These are phyloP conservation scores for Carnegiea gigantea DNA, from an alignment of 179 eudicot genomes.

Conservation along the genomic window DNA sequence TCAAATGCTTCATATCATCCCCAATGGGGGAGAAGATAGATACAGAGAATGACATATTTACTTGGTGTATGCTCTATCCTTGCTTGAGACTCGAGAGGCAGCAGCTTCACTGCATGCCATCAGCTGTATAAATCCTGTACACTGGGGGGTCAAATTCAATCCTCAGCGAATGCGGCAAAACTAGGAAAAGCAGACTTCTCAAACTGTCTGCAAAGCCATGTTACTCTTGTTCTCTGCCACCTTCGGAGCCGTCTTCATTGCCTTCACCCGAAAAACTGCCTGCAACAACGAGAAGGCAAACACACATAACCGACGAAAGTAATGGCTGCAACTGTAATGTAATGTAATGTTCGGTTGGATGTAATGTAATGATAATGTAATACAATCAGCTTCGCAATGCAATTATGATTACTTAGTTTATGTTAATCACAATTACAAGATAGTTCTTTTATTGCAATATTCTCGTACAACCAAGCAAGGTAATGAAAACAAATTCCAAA, in stretches of 20 bases:
- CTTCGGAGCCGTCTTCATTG: constrained; percentile 40
- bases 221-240: constrained; percentile 26
- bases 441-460: no score
- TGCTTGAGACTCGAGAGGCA: no score
- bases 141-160: background rate
- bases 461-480: no score
- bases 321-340: no score
- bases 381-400: no score
- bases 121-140: constrained; percentile 1
- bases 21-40: background rate
- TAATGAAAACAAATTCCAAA: no score
- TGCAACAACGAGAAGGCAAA: constrained; percentile 25
- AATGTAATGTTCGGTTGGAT: no score
- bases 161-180: background rate
- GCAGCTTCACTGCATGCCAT: background rate
- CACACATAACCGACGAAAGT: background rate
- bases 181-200: background rate
- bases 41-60: background rate
- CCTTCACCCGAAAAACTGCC: constrained; percentile 77
- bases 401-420: no score
- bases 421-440: no score
- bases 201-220: constrained; percentile 38
- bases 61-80: background rate
- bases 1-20: background rate
- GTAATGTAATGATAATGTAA: no score